These are phyloP conservation scores for Leucocoprinus birnbaumii DNA, from an alignment of 768 basidiomycete genomes.

Conservation along the genomic window DNA sequence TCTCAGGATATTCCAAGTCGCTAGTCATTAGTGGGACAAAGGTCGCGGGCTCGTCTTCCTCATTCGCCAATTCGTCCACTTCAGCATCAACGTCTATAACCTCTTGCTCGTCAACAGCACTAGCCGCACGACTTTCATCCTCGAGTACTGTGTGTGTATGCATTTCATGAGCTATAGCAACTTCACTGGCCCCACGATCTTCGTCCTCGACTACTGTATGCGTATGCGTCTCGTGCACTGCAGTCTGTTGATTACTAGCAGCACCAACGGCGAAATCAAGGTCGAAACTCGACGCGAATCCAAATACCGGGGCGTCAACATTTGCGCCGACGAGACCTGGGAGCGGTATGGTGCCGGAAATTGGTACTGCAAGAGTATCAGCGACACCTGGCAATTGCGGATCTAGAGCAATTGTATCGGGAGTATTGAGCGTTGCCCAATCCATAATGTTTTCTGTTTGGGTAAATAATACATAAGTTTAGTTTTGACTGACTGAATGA, in stretches of 20 bases:
- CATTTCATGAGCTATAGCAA: too few species aligned
- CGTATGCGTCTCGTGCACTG: too few species aligned
- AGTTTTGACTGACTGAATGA: too few species aligned
- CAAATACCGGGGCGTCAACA: background rate
- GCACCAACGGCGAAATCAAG: too few species aligned
- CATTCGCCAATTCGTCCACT: constrained; percentile 13
- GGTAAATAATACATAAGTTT: background rate
- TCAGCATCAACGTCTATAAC: constrained; percentile 10
- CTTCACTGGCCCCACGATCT: too few species aligned
- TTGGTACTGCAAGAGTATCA: background rate
- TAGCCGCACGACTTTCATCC: too few species aligned
- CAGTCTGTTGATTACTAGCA: too few species aligned
- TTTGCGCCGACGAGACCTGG: background rate
- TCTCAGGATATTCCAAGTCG: constrained; percentile 6
- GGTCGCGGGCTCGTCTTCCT: background rate
- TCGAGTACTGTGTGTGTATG: too few species aligned
- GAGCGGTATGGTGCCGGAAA: background rate
- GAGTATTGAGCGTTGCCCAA: background rate
- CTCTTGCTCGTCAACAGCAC: too few species aligned
- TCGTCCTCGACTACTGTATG: too few species aligned
- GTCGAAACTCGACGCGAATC: background rate
- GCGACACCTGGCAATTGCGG: background rate
- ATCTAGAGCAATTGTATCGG: background rate
- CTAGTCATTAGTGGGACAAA: constrained; percentile 8
- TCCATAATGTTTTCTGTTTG: background rate